A percentile compares a stretch with the other conserved stretches of the same genome.
phyloP scores from a whole-genome alignment of 2,329 filamentous ascomycete species.

The Chaetomium olivaceum region DNA sequence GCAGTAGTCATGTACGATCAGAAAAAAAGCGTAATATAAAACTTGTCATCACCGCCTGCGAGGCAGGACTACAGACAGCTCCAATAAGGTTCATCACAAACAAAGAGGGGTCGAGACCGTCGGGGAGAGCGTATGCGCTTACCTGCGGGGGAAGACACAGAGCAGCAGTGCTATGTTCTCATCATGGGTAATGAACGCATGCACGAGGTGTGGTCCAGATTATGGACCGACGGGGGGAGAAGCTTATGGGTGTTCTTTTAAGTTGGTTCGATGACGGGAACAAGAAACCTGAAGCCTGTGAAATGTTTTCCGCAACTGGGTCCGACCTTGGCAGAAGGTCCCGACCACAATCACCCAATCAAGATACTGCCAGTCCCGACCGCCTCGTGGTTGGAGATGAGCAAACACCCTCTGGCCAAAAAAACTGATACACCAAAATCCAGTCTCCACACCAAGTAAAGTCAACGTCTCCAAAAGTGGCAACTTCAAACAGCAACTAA shows the following conservation, averaged over 20 bases:
- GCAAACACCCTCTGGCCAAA: not conserved
- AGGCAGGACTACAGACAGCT: conserved; percentile 64
- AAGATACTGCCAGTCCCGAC: conserved; percentile 7
- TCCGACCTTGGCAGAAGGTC: not conserved
- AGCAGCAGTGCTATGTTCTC: conserved; percentile 15
- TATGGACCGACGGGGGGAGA: not conserved
- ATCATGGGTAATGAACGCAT: conserved; percentile 9
- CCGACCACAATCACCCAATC: not conserved
- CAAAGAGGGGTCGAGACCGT: not conserved
- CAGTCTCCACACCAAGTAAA: no score
- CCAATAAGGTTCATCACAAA: conserved; percentile 65
- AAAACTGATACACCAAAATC: no score
- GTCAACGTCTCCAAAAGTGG: no score
- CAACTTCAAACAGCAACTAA: no score
- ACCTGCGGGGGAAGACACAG: conserved; percentile 24
- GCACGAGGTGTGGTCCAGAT: not conserved
- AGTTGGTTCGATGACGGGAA: not conserved
- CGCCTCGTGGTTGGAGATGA: conserved; percentile 1
- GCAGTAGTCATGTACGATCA: conserved; percentile 17
- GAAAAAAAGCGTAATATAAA: conserved; percentile 41
- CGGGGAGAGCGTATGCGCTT: conserved; percentile 5
- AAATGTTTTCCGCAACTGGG: conserved; percentile 1
- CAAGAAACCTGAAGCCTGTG: not conserved
- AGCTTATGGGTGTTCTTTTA: not conserved
- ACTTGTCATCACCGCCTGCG: conserved; percentile 52